A percentile compares a stretch with the other conserved stretches of the same genome.
These are phyloP conservation scores for Rosa hybrid DNA, from an alignment of 331 rosid genomes.

Conservation along the genomic window DNA sequence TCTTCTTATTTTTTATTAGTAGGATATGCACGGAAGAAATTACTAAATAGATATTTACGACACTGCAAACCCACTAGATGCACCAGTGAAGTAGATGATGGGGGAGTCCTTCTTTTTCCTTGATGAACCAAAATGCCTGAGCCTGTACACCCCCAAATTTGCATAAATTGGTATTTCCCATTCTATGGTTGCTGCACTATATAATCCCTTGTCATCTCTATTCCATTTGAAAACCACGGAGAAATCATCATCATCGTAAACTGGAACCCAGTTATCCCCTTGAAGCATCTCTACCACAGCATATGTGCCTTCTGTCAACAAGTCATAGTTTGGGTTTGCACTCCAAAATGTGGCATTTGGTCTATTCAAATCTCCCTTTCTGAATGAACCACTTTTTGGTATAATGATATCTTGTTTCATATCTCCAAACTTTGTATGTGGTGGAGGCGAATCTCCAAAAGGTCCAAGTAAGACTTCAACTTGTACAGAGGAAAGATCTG, in stretches of 20 bases:
- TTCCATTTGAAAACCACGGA: constrained; percentile 67
- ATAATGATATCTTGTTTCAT: constrained; percentile 55
- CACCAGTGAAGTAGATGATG: constrained; percentile 59
- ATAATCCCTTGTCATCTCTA: constrained; percentile 39
- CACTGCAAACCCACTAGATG: constrained; percentile 71
- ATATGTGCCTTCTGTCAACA: constrained; percentile 72
- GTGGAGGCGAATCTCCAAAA: constrained; percentile 50
- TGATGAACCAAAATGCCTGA: constrained; percentile 75
- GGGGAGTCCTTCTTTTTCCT: constrained; percentile 43
- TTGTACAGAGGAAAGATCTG: constrained; percentile 66
- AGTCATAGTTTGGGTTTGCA: constrained; percentile 72
- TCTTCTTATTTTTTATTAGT: not conserved
- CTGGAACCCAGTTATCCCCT: constrained; percentile 54
- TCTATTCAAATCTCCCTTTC: constrained; percentile 39
- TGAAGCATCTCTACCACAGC: constrained; percentile 66
- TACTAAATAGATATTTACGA: constrained; percentile 22
- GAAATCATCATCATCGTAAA: constrained; percentile 74
- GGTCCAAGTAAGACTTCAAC: constrained; percentile 36
- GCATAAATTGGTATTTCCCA: constrained; percentile 66
- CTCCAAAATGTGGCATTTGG: constrained; percentile 71
- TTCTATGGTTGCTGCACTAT: constrained; percentile 55
- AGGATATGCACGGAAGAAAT: not conserved
- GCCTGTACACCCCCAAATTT: constrained; percentile 61
- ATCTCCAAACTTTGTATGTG: constrained; percentile 56
- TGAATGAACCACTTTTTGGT: constrained; percentile 55